Evolutionary conservation across 2,329 filamentous ascomycete species (phyloP).

Genomic region (Fusarium virguliforme): DNA sequence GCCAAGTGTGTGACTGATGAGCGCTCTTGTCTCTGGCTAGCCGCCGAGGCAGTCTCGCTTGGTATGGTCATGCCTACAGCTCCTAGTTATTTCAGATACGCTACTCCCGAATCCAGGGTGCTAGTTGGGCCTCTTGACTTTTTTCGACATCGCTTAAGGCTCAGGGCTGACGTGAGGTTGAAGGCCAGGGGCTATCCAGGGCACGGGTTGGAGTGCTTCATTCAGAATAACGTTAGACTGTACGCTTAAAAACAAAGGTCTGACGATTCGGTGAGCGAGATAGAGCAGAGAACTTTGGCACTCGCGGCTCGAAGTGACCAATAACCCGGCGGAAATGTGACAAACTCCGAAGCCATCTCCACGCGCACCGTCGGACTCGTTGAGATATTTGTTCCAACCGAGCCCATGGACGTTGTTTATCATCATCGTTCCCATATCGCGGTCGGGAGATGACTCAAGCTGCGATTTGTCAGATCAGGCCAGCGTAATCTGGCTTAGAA

Average conservation of each 20-base stretch:
- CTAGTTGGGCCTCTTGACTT: background rate
- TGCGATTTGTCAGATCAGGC: constrained; percentile 1
- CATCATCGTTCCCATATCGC: background rate
- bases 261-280: background rate
- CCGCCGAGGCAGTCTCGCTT: background rate
- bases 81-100: background rate
- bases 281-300: constrained; percentile 1
- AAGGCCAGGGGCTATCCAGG: no score
- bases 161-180: constrained; percentile 8
- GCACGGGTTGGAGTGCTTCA: background rate
- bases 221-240: constrained; percentile 6
- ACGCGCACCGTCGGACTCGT: background rate
- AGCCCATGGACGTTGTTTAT: background rate
- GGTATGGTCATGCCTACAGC: no score
- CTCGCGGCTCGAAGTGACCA: background rate
- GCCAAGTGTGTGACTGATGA: no score
- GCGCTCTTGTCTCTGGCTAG: no score
- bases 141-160: background rate
- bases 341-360: background rate
- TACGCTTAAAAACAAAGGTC: constrained; percentile 3
- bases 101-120: background rate
- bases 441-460: background rate
- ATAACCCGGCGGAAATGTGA: background rate
- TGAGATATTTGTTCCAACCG: background rate
- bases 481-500: constrained; percentile 33